Conservation (phyloP, 768 basidiomycete genomes). For the Thelephora aurantiotincta region DNA sequence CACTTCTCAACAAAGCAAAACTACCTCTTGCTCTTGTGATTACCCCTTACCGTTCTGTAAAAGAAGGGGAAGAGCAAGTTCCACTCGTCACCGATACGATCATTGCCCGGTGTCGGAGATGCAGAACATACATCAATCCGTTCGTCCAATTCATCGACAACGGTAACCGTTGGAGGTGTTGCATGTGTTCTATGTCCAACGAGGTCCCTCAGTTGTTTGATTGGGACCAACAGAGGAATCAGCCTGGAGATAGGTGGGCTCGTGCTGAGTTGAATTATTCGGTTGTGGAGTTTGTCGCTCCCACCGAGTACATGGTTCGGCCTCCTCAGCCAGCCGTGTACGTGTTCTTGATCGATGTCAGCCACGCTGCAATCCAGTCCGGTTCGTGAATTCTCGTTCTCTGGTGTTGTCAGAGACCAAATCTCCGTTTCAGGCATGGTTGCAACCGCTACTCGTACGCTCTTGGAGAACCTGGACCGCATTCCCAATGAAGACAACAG, state of each 20-base stretch:
- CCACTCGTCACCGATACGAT: slow-evolving; percentile 89
- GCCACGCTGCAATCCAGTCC: slow-evolving; percentile 81
- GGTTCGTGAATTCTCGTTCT: slow-evolving; percentile 29
- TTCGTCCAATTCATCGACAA: slow-evolving; percentile 97
- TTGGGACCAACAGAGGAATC: slow-evolving; percentile 90
- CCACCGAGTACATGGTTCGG: slow-evolving; percentile 99
- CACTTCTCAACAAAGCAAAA: slow-evolving; percentile 79
- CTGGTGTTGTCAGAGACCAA: background rate
- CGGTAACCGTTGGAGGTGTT: slow-evolving; percentile 97
- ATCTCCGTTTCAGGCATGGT: slow-evolving; percentile 66
- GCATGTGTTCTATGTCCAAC: slow-evolving; percentile 97
- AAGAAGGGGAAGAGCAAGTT: slow-evolving; percentile 72
- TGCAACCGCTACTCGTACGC: slow-evolving; percentile 92
- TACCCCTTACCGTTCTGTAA: slow-evolving; percentile 79
- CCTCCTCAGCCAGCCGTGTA: slow-evolving; percentile 96
- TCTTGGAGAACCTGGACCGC: slow-evolving; percentile 88
- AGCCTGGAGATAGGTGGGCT: slow-evolving; percentile 90
- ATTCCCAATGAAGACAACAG: slow-evolving; percentile 90
- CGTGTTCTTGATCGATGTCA: slow-evolving; percentile 94
- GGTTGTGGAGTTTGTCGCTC: slow-evolving; percentile 94
- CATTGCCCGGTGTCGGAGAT: slow-evolving; percentile 90
- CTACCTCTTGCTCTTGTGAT: slow-evolving; percentile 81
- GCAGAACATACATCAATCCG: slow-evolving; percentile 95
- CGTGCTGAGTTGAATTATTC: slow-evolving; percentile 88
- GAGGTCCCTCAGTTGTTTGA: slow-evolving; percentile 98